Conservation (phyloP, 1,139 yeast genomes). For the Kluyveromyces sp. region DNA sequence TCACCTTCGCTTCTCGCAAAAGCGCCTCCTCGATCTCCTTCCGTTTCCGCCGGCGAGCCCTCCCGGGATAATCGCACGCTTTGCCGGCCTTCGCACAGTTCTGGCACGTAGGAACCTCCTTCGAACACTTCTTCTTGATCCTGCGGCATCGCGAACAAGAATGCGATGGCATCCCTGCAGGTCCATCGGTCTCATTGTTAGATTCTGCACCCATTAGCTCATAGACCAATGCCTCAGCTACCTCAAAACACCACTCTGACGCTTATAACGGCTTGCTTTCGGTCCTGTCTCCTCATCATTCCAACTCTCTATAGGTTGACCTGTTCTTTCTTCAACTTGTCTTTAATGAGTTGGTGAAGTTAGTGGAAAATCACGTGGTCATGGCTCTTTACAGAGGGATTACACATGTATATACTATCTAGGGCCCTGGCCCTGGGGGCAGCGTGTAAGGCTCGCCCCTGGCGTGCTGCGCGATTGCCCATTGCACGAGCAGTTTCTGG, state of each 20-base stretch:
- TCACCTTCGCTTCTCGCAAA: slow-evolving; percentile 20
- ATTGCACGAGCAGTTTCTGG: not conserved
- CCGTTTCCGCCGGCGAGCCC: slow-evolving; percentile 37
- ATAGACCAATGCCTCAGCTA: no score
- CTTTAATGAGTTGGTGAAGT: no score
- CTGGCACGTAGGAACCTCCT: slow-evolving; percentile 37
- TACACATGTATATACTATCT: not conserved
- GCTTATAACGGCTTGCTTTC: no score
- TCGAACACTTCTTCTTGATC: slow-evolving; percentile 44
- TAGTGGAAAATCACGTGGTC: no score
- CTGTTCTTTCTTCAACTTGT: no score
- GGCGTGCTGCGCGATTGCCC: not conserved
- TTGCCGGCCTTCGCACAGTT: slow-evolving; percentile 37
- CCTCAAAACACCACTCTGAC: no score
- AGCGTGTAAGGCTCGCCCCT: not conserved
- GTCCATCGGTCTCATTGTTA: not conserved
- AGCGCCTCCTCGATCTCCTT: slow-evolving; percentile 28
- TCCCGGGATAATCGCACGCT: slow-evolving; percentile 38
- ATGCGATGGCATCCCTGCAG: slow-evolving; percentile 20
- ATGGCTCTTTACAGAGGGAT: no score
- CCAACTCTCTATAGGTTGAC: no score
- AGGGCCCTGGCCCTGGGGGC: not conserved
- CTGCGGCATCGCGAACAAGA: slow-evolving; percentile 39
- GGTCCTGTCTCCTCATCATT: no score
- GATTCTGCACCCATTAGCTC: not conserved